Conservation (phyloP, 2,329 filamentous ascomycete species). For the Myriosclerotinia curreyana region DNA sequence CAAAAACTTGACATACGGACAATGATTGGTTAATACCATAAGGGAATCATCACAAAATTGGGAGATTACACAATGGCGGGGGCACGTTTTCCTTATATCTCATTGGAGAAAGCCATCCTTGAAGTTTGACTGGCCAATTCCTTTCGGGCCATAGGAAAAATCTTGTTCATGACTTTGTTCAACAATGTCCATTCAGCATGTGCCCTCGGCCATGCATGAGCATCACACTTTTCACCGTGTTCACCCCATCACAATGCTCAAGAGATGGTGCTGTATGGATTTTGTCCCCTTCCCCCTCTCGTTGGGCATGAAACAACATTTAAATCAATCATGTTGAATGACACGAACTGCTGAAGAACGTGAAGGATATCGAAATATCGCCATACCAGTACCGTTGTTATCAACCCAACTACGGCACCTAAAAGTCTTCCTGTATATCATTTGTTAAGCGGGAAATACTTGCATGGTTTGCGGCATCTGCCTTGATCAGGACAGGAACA, state of each 20-base stretch:
- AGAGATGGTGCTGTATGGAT: not conserved
- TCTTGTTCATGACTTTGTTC: constrained; percentile 15
- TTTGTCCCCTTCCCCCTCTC: not conserved
- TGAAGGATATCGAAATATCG: not conserved
- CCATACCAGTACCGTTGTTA: not conserved
- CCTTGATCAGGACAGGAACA: not conserved
- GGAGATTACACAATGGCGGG: constrained; percentile 15
- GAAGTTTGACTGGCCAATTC: constrained; percentile 22
- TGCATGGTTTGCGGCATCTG: constrained; percentile 18
- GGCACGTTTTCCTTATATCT: constrained; percentile 18
- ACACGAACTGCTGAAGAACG: not conserved
- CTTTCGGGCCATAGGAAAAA: constrained; percentile 10
- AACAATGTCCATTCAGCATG: constrained; percentile 8
- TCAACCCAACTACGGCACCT: constrained; percentile 4
- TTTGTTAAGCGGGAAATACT: constrained; percentile 9
- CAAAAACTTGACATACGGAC: constrained; percentile 1
- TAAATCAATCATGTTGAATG: not conserved
- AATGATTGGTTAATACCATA: constrained; percentile 9
- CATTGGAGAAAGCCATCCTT: constrained; percentile 2
- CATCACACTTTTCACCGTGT: constrained; percentile 9
- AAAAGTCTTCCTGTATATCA: constrained; percentile 14
- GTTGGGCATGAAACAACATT: constrained; percentile 1
- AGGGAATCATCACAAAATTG: constrained; percentile 8
- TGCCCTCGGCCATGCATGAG: constrained; percentile 9
- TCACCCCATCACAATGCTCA: not conserved